phyloP scores from a whole-genome alignment of 305 asterid species.

The Fraxinus latifolia region DNA sequence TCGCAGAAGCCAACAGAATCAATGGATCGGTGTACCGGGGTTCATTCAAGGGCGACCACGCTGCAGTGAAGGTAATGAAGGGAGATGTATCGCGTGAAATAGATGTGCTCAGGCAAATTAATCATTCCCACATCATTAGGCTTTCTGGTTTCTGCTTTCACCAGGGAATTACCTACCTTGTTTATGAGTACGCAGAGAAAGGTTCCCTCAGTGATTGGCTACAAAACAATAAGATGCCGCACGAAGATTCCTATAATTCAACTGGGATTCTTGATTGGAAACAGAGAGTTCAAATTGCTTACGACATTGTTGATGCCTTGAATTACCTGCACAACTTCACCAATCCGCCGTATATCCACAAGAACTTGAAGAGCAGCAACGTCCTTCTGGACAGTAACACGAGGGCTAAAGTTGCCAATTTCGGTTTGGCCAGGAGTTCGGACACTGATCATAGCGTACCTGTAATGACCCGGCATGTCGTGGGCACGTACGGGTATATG shows the following conservation, averaged over 20 bases:
- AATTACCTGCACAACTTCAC: conserved; percentile 65
- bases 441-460: conserved; percentile 9
- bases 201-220: conserved; percentile 46
- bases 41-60: conserved; percentile 48
- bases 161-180: conserved; percentile 52
- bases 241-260: not conserved
- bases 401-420: conserved; percentile 53
- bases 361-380: conserved; percentile 53
- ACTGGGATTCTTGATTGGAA: conserved; percentile 38
- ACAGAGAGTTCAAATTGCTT: conserved; percentile 46
- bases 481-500: conserved; percentile 65
- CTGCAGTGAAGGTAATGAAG: conserved; percentile 51
- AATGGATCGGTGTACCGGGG: conserved; percentile 41
- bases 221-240: not conserved
- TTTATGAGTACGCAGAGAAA: conserved; percentile 50
- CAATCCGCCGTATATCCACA: conserved; percentile 56
- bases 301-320: conserved; percentile 50
- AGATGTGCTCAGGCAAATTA: conserved; percentile 43
- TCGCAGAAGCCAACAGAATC: conserved; percentile 43
- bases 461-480: conserved; percentile 46
- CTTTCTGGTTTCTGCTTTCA: conserved; percentile 54
- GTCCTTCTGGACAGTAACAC: conserved; percentile 44
- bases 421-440: conserved; percentile 43
- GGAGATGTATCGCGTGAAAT: conserved; percentile 50
- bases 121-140: conserved; percentile 45